Evolutionary conservation across 2,329 filamentous ascomycete genomes (phyloP), one percentile per base, ranked within the genome.

Genomic region (Intubia oerlemansii): DNA sequence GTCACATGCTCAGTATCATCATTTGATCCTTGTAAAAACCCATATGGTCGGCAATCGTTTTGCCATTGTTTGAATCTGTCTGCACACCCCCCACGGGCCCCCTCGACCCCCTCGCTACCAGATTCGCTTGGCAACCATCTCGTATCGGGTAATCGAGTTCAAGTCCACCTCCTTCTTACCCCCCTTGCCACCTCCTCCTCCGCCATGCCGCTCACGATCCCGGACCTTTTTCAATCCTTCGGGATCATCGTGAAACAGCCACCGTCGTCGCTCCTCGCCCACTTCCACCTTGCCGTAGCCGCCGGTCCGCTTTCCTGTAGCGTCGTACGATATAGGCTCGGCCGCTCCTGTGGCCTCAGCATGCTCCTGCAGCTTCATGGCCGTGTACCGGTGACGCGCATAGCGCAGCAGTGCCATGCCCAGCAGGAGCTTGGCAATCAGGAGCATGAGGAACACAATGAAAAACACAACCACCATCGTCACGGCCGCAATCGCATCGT

Each of bases 111-210:
- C 7, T 5, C 8, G n/a, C 25, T 50, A 95, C 88, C 88, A 98
- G 41, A 98, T 98, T 46, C 88, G 65, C 61, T 93, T 95, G 1
- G 81, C 80, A 41, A 82, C 74, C 88, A 95, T 93, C 45, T 82
- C 81, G 53, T 93, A 98, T 41, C 88, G 62, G 40, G 61, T 68
- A 36, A 70, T 80, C 46, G 54, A 68, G 43, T 61, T 76, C 50
- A 68, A 67, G 46, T 66, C 68, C 29, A 66, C 62, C 31, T 60
- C 60, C 20, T 59, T 52, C 35, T 56, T 56, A 19, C 51, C 53
- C 14, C 51, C 53, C 15, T 59, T 60, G 38, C 63, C 70, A 37
- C 68, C 18, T 19, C 18, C 18, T 66, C 35, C 64, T 66, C 40
- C 65, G 57, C 42, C 66, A 65, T 35, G 73, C 70, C 37, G 70